These are phyloP conservation scores for Candida nonsorbophila DNA, from an alignment of 805 yeast species.

Conservation along the genomic window DNA sequence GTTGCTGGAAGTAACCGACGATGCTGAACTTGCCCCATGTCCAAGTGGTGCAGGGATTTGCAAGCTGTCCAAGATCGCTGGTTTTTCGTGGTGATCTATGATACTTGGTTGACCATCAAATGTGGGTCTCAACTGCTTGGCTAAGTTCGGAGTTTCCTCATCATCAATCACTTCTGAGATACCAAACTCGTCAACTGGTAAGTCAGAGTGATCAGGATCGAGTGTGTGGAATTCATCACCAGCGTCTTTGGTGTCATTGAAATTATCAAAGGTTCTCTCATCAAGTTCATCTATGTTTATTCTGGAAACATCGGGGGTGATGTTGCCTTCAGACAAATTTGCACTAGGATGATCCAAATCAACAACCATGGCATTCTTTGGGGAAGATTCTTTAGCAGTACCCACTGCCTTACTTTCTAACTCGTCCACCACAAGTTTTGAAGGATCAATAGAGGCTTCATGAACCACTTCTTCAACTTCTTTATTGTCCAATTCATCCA, in stretches of 20 bases:
- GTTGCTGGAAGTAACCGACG: conserved; percentile 24
- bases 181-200: conserved; percentile 20
- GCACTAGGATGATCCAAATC: too few relatives aligned
- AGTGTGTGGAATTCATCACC: background rate
- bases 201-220: conserved; percentile 1
- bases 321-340: too few relatives aligned
- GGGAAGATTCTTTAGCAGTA: too few relatives aligned
- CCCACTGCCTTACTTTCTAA: conserved; percentile 11
- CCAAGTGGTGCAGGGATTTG: conserved; percentile 17
- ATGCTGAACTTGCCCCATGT: conserved; percentile 19
- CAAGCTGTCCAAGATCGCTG: conserved; percentile 1
- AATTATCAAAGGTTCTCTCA: background rate
- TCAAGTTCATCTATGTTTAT: too few relatives aligned
- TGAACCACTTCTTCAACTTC: conserved; percentile 7
- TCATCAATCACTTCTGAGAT: conserved; percentile 17
- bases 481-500: conserved; percentile 10
- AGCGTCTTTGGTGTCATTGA: conserved; percentile 2
- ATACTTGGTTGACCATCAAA: conserved; percentile 26
- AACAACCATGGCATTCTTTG: too few relatives aligned
- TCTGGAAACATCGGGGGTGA: too few relatives aligned
- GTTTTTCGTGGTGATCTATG: too few relatives aligned
- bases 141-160: conserved; percentile 17
- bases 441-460: conserved; percentile 15
- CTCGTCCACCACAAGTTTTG: conserved; percentile 19
- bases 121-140: conserved; percentile 22